Evolutionary conservation across 2,329 filamentous ascomycete species (phyloP).

Genomic region (Epicoccum sorghinum): DNA sequence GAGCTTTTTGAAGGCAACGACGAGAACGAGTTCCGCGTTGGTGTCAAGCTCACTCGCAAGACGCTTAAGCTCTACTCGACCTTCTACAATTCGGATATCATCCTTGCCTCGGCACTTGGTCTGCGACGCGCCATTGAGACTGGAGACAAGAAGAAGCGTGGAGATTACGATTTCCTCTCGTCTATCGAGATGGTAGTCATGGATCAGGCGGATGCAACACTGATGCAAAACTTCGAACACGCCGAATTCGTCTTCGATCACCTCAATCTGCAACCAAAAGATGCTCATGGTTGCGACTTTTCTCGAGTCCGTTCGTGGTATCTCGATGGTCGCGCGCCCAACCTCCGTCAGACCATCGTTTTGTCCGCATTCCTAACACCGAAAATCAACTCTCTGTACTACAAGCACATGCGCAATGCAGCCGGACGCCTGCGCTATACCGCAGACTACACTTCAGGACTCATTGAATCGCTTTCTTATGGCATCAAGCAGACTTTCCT

Average conservation of each 20-base stretch:
- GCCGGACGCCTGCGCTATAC: constrained; percentile 78
- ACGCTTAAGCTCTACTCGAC: constrained; percentile 93
- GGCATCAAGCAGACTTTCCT: constrained; percentile 87
- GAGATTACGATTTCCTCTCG: constrained; percentile 86
- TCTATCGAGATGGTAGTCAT: constrained; percentile 90
- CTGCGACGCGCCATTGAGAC: constrained; percentile 89
- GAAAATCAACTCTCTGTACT: constrained; percentile 81
- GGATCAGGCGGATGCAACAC: constrained; percentile 88
- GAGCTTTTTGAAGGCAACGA: constrained; percentile 94
- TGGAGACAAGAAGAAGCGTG: constrained; percentile 65
- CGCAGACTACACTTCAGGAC: constrained; percentile 69
- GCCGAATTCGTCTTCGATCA: constrained; percentile 90
- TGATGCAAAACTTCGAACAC: constrained; percentile 99
- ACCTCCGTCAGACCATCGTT: constrained; percentile 85
- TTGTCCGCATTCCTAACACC: constrained; percentile 85
- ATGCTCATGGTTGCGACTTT: constrained; percentile 92
- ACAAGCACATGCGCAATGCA: constrained; percentile 78
- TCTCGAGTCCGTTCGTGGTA: constrained; percentile 90
- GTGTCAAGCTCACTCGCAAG: constrained; percentile 96
- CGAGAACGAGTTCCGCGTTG: constrained; percentile 94
- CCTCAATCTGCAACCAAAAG: constrained; percentile 86
- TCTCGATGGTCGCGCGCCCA: constrained; percentile 80
- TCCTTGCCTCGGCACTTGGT: constrained; percentile 87
- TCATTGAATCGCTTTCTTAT: constrained; percentile 71
- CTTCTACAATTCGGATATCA: constrained; percentile 96